Base-by-base conservation (phyloP, 495 filamentous ascomycete species). In the Bombardia bombarda region DNA sequence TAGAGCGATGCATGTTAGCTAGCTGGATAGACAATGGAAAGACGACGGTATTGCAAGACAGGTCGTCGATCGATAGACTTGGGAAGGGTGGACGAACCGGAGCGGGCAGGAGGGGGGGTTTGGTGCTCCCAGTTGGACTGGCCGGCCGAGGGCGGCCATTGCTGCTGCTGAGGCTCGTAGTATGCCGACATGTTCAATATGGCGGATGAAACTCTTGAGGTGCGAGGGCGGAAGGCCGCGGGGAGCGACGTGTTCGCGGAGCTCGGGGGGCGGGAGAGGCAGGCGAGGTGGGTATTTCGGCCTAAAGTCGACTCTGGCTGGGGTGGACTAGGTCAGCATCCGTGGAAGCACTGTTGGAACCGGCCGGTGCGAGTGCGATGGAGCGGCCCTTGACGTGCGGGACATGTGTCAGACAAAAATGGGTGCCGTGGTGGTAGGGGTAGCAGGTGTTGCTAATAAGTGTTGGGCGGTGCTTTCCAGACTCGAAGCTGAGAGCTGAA, bases 141-240 rank as follows among this genome's bases (percentile, higher is more conserved):
- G 12, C 75, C 75, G 22, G 78, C 62, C 49, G 84, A 78, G 13
- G 71, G 57, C 86, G 72, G 58, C 87, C 86, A 92, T 60, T 82
- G 77, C n/a, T n/a, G n/a, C n/a, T n/a, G n/a, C 59, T 84, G 80
- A 51, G 87, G 78, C 65, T 93, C 87, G 75, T 95, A 95, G 70
- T 90, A 95, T 56, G 43, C 45, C 45, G 87, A 83, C 86, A 92
- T 92, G 58, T 22, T 22, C 21, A 22, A 40, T 21, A 20, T 37
- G 34, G 34, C 49, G 46, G 46, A 51, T 43, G 33, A 46, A 48
- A n/a, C n/a, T n/a, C n/a, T n/a, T n/a, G n/a, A n/a, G n/a, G n/a
- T n/a, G n/a, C n/a, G 51, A 55, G 56, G 55, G 53, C 53, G 56
- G 63, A 57, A 49, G 44, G 61, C 56, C 49, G 63, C 56, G 59